Base-by-base conservation (phyloP, 169 alveolate genomes). In the Plasmodium inui region DNA sequence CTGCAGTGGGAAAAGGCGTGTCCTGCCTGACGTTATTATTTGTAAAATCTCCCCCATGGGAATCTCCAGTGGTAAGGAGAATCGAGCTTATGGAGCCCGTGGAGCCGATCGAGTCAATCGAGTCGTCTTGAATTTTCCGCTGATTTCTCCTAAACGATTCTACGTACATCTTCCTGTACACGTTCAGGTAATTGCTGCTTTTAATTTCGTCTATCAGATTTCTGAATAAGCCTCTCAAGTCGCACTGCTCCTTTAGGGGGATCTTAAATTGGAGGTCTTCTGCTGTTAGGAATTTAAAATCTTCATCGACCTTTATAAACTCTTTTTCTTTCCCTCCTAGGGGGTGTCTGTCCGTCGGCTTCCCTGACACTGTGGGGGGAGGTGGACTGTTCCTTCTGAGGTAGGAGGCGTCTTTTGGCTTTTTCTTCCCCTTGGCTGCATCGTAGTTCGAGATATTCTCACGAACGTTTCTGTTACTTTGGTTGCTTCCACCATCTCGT, bases 191-290 rank as follows among this genome's bases (percentile, higher is more conserved):
- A 50, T 74, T 37, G 74, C 76, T 86, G 17, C 8, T 28, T 55
- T 86, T 86, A 34, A 86, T 74, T 74, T 74, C 84, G 0, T 86
- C 82, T 3, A 37, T n/a, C 1, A 86, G 28, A 7, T 32, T 74
- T 17, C 12, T 74, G 46, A 86, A 86, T 19, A 86, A 6, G 8
- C 28, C 80, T 76, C 55, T 86, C 67, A 73, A 32, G 8, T 74
- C 85, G 8, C 93, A 86, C 39, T 86, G 61, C 9, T 86, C 85
- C 70, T 86, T 86, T 53, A 86, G 6, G 28, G 86, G 93, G 6
- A 86, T 76, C 19, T 76, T 76, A 74, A 74, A 86, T 17, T 74
- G 70, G 0, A 74, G 67, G 22, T 86, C 93, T 22, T 53, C 67
- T 76, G 57, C 32, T 22, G 79, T 78, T n/a, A 86, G 41, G 80